Evolutionary conservation across 768 basidiomycete genomes (phyloP).

Genomic region (Galerina marginata): DNA sequence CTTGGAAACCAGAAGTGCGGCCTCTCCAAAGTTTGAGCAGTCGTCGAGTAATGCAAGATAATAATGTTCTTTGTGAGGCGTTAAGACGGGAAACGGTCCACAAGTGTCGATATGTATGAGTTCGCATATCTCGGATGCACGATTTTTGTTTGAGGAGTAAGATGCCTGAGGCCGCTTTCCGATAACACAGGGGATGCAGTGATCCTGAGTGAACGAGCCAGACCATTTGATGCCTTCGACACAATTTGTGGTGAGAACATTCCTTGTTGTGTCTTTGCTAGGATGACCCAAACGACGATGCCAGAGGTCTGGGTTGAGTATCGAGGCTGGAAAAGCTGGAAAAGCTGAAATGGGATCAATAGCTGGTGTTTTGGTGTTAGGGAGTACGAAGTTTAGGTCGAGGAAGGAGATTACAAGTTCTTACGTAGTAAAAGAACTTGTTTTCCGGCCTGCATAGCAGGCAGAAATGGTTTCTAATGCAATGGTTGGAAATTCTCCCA

Average conservation of each 20-base stretch:
- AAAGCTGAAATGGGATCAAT: background rate
- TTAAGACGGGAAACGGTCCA: conserved; percentile 26
- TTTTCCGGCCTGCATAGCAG: no score
- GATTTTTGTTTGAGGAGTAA: conserved; percentile 9
- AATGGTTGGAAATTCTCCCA: no score
- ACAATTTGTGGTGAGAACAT: background rate
- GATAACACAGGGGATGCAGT: conserved; percentile 16
- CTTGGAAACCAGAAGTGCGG: conserved; percentile 3
- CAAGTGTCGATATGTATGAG: conserved; percentile 33
- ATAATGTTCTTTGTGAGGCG: conserved; percentile 20
- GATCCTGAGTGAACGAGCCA: background rate
- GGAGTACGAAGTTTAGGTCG: background rate
- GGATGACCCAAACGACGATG: conserved; percentile 17
- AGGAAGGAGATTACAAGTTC: background rate
- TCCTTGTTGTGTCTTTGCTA: conserved; percentile 2
- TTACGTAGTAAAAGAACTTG: no score
- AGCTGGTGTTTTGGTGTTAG: background rate
- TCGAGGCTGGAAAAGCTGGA: background rate
- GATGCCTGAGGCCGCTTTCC: conserved; percentile 14
- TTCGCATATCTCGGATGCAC: conserved; percentile 15
- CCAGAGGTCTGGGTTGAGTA: conserved; percentile 5
- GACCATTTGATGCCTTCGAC: conserved; percentile 2
- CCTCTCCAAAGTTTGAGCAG: conserved; percentile 20
- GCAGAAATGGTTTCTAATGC: no score
- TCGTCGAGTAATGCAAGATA: conserved; percentile 25